These are phyloP conservation scores for Vitis riparia DNA, from an alignment of 164 flowering plant species.

Conservation along the genomic window DNA sequence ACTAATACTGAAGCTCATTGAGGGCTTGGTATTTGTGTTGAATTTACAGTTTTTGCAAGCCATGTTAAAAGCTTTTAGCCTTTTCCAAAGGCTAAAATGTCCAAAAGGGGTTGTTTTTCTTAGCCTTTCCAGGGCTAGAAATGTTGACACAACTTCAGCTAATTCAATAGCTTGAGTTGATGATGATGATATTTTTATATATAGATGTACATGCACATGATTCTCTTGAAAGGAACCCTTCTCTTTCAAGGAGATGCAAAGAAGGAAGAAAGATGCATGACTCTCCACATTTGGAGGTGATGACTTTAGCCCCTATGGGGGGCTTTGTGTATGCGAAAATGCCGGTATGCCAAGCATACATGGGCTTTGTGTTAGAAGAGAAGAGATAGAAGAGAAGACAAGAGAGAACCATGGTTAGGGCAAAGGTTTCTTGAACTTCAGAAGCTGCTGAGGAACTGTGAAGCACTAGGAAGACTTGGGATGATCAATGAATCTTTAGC, in stretches of 20 bases:
- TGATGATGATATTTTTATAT: background rate
- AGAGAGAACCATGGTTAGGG: slow-evolving; percentile 82
- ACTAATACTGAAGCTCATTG: slow-evolving; percentile 3
- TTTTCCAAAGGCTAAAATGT: slow-evolving; percentile 24
- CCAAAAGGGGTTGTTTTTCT: slow-evolving; percentile 1
- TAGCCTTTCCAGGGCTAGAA: slow-evolving; percentile 4
- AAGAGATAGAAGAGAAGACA: slow-evolving; percentile 22
- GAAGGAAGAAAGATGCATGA: slow-evolving; percentile 30
- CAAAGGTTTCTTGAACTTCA: slow-evolving; percentile 45
- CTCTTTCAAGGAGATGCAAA: slow-evolving; percentile 33
- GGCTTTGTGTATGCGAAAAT: slow-evolving; percentile 30
- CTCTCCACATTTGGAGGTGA: slow-evolving; percentile 29
- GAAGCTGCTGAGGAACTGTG: slow-evolving; percentile 11
- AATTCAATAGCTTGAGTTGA: slow-evolving; percentile 28
- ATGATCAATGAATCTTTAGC: slow-evolving; percentile 34
- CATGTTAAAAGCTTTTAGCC: slow-evolving; percentile 15
- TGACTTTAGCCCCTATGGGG: slow-evolving; percentile 45
- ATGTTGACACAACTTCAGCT: slow-evolving; percentile 25
- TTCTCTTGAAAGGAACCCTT: slow-evolving; percentile 37
- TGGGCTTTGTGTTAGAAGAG: slow-evolving; percentile 23
- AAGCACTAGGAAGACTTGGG: background rate
- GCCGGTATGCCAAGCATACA: slow-evolving; percentile 33
- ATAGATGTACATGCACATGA: slow-evolving; percentile 19
- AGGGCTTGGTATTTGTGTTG: slow-evolving; percentile 21
- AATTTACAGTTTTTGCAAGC: slow-evolving; percentile 40